Conservation (phyloP, 352 stramenopile species). For the Globisporangium nodosum region DNA sequence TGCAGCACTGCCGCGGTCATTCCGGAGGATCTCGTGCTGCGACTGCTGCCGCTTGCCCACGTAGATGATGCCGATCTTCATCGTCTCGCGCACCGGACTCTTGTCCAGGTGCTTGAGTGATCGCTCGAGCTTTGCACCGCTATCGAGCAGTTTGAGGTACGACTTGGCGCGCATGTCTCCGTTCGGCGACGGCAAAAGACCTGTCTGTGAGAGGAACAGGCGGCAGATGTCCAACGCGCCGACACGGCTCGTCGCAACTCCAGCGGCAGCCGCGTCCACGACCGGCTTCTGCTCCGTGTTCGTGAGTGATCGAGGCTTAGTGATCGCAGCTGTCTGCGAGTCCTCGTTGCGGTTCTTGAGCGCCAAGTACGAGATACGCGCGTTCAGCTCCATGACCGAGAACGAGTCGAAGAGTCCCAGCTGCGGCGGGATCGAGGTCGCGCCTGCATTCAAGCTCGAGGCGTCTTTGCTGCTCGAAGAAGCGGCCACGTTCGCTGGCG, state of each 20-base stretch:
- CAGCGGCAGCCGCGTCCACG: constrained; percentile 22
- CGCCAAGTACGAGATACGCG: constrained; percentile 58
- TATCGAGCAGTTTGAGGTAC: constrained; percentile 63
- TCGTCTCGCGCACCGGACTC: constrained; percentile 82
- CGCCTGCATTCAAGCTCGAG: not conserved
- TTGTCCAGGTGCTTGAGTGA: constrained; percentile 83
- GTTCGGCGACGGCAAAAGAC: constrained; percentile 55
- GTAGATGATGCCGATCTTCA: constrained; percentile 88
- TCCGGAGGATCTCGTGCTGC: constrained; percentile 78
- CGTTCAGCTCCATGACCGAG: constrained; percentile 85
- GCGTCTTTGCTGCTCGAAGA: constrained; percentile 17
- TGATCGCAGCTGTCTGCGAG: constrained; percentile 28
- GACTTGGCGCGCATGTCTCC: constrained; percentile 49
- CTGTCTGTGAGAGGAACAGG: constrained; percentile 73
- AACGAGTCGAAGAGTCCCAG: constrained; percentile 80
- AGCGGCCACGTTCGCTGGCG: constrained; percentile 4
- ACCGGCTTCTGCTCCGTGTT: constrained; percentile 9
- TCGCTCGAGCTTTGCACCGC: constrained; percentile 67
- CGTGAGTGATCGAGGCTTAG: constrained; percentile 28
- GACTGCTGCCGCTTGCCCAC: constrained; percentile 66
- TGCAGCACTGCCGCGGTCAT: constrained; percentile 51
- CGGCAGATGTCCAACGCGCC: constrained; percentile 74
- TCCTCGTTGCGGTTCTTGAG: constrained; percentile 41
- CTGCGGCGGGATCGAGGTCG: constrained; percentile 51
- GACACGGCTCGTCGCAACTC: constrained; percentile 40